These are phyloP conservation scores for Melastoma malabathricum DNA, from an alignment of 345 rosid species.

Conservation along the genomic window DNA sequence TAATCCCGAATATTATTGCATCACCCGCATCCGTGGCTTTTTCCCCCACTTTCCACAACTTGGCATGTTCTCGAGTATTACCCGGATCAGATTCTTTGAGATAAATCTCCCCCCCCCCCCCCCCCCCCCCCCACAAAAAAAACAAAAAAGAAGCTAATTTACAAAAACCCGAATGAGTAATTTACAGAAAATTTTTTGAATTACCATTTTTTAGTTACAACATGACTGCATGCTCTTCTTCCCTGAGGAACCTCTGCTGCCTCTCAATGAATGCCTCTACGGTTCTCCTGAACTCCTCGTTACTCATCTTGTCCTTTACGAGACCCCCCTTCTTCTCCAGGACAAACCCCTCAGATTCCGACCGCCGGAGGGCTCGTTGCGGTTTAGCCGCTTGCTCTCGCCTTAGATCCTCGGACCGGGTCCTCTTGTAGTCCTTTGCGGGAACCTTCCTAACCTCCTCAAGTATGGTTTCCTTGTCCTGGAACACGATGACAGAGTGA, in stretches of 20 bases:
- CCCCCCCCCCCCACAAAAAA: too few relatives aligned
- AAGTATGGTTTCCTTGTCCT: constrained; percentile 22
- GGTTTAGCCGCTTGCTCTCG: constrained; percentile 9
- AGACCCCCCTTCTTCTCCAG: constrained; percentile 15
- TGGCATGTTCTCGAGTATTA: too few relatives aligned
- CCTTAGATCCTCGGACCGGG: constrained; percentile 37
- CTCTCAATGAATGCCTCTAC: constrained; percentile 71
- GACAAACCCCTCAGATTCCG: constrained; percentile 25
- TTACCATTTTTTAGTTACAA: constrained; percentile 3
- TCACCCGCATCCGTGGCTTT: too few relatives aligned
- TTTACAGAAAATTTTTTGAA: too few relatives aligned
- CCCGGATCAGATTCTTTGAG: too few relatives aligned
- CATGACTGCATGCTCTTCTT: constrained; percentile 35
- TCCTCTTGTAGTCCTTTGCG: constrained; percentile 24
- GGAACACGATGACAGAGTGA: constrained; percentile 9
- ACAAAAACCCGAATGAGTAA: too few relatives aligned
- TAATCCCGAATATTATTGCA: too few relatives aligned
- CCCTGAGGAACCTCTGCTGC: constrained; percentile 55
- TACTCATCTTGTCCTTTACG: constrained; percentile 56
- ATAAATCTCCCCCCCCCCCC: too few relatives aligned
- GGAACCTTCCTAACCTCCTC: constrained; percentile 8
- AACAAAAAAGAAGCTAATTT: too few relatives aligned
- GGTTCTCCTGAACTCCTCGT: constrained; percentile 48
- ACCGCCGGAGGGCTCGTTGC: constrained; percentile 29
- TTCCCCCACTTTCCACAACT: too few relatives aligned